Conservation (phyloP, 805 yeast species). For the Saturnispora quitensis region DNA sequence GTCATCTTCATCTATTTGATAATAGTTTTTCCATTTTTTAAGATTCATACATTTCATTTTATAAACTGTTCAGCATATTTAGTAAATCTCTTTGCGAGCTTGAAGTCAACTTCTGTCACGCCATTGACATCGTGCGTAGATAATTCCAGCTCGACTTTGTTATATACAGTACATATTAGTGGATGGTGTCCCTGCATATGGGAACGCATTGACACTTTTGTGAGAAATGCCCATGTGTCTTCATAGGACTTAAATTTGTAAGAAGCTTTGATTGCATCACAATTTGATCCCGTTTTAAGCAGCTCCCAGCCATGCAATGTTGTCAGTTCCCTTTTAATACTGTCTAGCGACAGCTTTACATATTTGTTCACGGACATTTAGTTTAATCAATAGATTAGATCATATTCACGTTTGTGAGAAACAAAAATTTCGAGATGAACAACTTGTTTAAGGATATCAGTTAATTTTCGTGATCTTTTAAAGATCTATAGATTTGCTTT, state of each 20-base stretch:
- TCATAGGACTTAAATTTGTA: conserved; percentile 40
- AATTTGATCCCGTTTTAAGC: background rate
- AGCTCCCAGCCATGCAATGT: conserved; percentile 10
- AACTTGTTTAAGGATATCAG: background rate
- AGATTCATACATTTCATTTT: background rate
- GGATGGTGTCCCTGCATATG: conserved; percentile 65
- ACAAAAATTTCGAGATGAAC: background rate
- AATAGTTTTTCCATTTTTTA: background rate
- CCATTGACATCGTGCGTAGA: conserved; percentile 59
- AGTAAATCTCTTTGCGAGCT: conserved; percentile 43
- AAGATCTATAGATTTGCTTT: background rate
- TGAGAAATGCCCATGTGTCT: conserved; percentile 59
- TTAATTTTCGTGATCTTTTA: background rate
- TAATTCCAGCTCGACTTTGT: conserved; percentile 41
- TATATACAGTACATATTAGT: conserved; percentile 54
- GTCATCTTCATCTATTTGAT: background rate
- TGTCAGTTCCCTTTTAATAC: conserved; percentile 17
- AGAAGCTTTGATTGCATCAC: conserved; percentile 25
- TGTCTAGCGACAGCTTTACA: conserved; percentile 19
- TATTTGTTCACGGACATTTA: conserved; percentile 24
- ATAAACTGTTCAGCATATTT: conserved; percentile 22
- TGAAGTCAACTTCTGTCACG: conserved; percentile 47
- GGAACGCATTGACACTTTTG: conserved; percentile 46
- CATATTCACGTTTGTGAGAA: background rate
- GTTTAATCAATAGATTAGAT: background rate